Percentiles rank a stretch among this genome's conserved stretches.
Evolutionary conservation across 495 filamentous ascomycete genomes (phyloP).

Genomic region (Lichina pygmaea): DNA sequence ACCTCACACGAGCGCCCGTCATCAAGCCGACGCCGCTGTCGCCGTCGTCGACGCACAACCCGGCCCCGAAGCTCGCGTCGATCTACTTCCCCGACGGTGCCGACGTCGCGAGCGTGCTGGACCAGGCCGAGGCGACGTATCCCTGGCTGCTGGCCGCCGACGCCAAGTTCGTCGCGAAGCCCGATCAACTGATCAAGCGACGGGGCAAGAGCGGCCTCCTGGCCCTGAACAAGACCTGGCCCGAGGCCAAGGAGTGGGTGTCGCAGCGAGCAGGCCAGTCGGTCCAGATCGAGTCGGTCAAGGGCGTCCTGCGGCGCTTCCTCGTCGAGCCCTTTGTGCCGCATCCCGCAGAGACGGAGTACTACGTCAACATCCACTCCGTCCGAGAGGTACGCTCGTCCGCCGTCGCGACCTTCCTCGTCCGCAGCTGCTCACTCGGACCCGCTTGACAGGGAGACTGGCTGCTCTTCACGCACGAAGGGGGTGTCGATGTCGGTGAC

Average conservation of each 20-base stretch:
- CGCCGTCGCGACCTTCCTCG: conserved; percentile 1
- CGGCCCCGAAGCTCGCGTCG: conserved; percentile 68
- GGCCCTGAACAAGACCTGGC: conserved; percentile 90
- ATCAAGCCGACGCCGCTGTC: conserved; percentile 96
- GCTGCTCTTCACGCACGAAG: conserved; percentile 98
- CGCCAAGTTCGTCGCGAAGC: conserved; percentile 93
- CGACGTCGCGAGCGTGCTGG: conserved; percentile 56
- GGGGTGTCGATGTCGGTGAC: conserved; percentile 98
- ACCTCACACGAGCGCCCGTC: conserved; percentile 90
- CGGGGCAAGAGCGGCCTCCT: conserved; percentile 95
- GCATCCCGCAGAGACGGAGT: conserved; percentile 76
- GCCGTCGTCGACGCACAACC: conserved; percentile 62
- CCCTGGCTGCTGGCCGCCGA: conserved; percentile 68
- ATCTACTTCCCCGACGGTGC: conserved; percentile 81
- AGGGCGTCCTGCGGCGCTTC: conserved; percentile 76
- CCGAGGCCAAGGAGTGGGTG: conserved; percentile 80
- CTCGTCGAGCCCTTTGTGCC: conserved; percentile 96
- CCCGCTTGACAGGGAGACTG: conserved; percentile 52
- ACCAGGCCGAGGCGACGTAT: conserved; percentile 85
- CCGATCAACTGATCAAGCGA: conserved; percentile 98
- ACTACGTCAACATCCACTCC: conserved; percentile 96
- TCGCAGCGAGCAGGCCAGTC: conserved; percentile 71
- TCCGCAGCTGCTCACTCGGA: not conserved
- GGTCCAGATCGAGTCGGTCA: conserved; percentile 75
- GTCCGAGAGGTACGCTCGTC: conserved; percentile 48